Conservation (phyloP, 176 grass and related monocot genomes). For the Raddia guianensis region DNA sequence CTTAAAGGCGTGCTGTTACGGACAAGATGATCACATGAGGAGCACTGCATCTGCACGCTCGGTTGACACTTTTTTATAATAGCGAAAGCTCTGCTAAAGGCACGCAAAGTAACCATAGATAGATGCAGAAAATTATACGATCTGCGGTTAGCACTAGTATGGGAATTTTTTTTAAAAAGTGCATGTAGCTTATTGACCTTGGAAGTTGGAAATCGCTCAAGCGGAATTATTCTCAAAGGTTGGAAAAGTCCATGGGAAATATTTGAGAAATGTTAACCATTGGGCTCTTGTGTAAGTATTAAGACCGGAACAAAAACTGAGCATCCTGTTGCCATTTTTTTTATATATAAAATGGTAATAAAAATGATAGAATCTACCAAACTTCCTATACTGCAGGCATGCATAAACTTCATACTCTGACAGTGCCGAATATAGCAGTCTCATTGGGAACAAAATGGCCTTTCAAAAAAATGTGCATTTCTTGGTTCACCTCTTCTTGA, state of each 20-base stretch:
- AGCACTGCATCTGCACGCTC: background rate
- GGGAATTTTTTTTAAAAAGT: background rate
- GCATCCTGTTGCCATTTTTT: background rate
- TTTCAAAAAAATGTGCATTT: background rate
- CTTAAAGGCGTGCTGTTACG: background rate
- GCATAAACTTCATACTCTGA: background rate
- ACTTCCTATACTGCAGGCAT: background rate
- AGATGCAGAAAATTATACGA: constrained; percentile 2
- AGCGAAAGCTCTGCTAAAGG: background rate
- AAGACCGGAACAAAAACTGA: background rate
- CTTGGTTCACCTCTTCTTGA: constrained; percentile 73
- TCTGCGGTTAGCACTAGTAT: background rate
- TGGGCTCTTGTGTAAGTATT: too few species aligned
- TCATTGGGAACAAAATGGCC: background rate
- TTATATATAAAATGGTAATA: background rate
- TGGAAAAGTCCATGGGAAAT: background rate
- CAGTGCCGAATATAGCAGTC: background rate
- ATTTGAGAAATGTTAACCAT: background rate
- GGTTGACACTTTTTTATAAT: background rate
- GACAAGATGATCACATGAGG: background rate
- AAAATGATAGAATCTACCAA: background rate
- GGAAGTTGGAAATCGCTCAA: background rate
- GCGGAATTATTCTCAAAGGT: background rate
- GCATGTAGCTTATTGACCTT: background rate
- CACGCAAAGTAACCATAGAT: constrained; percentile 20